Evolutionary conservation across 441 rosid species (phyloP).

Genomic region (Gossypium laxum): DNA sequence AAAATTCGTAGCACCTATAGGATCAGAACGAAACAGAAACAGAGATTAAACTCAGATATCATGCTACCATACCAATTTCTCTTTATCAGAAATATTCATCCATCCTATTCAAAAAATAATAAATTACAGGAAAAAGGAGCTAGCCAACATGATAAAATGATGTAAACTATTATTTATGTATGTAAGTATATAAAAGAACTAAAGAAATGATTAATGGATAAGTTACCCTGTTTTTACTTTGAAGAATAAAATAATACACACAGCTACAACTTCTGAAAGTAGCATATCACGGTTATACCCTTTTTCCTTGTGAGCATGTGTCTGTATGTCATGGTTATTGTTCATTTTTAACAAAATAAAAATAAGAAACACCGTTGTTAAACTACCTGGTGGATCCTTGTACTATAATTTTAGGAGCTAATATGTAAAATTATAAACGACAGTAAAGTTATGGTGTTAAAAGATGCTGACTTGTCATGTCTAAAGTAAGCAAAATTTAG

Average conservation of each 20-base stretch:
- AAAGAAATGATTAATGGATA: neutral
- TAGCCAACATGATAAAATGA: neutral
- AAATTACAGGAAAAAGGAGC: neutral
- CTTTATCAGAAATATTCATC: neutral
- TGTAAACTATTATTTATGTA: no score
- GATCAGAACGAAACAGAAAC: constrained; percentile 3
- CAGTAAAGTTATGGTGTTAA: neutral
- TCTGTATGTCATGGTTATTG: neutral
- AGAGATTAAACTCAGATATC: neutral
- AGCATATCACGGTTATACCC: neutral
- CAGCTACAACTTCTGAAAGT: neutral
- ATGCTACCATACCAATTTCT: neutral
- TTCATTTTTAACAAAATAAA: neutral
- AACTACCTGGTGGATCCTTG: neutral
- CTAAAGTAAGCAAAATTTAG: neutral
- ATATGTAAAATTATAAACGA: neutral
- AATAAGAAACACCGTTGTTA: neutral
- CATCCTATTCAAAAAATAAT: neutral
- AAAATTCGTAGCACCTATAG: constrained; percentile 47
- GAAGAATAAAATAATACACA: neutral
- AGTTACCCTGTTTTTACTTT: neutral
- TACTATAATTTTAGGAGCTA: neutral
- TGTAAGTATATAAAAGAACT: neutral
- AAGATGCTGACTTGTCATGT: neutral
- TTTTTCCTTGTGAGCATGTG: neutral